A percentile compares a stretch with the other conserved stretches of the same genome.
These are phyloP conservation scores for Prunus davidiana DNA, from an alignment of 306 rosid species.

Conservation along the genomic window DNA sequence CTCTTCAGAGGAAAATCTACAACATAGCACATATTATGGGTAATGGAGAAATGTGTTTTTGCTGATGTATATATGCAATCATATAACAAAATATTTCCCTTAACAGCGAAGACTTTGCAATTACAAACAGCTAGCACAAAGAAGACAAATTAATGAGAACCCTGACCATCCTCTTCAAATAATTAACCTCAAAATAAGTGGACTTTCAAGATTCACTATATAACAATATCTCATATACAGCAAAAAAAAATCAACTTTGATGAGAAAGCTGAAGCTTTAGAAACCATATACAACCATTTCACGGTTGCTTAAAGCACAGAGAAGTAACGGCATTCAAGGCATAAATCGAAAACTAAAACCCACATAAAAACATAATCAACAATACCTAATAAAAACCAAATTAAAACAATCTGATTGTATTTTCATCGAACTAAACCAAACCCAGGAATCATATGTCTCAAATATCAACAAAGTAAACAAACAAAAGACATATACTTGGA, in stretches of 20 bases:
- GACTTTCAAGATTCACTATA: not conserved
- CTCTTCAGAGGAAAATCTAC: slow-evolving; percentile 83
- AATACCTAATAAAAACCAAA: not conserved
- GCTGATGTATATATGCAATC: not conserved
- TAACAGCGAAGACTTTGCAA: not conserved
- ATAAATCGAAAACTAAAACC: not conserved
- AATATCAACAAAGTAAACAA: not conserved
- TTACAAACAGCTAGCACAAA: not conserved
- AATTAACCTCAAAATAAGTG: not conserved
- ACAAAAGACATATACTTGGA: not conserved
- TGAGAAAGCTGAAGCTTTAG: not conserved
- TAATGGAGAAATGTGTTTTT: no score
- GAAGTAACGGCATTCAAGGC: not conserved
- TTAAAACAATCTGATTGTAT: not conserved
- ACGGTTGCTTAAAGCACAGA: not conserved
- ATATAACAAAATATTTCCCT: not conserved
- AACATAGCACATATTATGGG: not conserved
- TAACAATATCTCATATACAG: not conserved
- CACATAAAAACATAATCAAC: not conserved
- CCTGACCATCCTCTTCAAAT: not conserved
- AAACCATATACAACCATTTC: not conserved
- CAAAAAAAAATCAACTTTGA: not conserved
- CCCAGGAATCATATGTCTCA: slow-evolving; percentile 8
- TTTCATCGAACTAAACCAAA: not conserved
- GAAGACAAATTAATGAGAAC: not conserved